phyloP scores from a whole-genome alignment of 1,139 yeast genomes.

The Suhomyces maxii region DNA sequence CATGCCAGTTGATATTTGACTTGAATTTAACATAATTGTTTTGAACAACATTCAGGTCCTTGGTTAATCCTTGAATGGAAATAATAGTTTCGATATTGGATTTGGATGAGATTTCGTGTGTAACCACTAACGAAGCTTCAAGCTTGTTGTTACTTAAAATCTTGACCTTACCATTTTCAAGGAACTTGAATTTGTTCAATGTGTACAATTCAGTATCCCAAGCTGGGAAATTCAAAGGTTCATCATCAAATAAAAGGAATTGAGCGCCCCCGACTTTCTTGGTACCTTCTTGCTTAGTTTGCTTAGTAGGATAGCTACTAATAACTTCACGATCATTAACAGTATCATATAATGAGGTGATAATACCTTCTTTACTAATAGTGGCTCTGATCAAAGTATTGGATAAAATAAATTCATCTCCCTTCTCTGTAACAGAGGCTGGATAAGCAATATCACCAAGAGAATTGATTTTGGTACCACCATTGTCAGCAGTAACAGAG shows the following conservation, averaged over 20 bases:
- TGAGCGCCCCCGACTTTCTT: slow-evolving; percentile 65
- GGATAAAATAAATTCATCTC: slow-evolving; percentile 49
- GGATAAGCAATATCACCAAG: slow-evolving; percentile 40
- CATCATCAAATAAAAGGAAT: slow-evolving; percentile 78
- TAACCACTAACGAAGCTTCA: slow-evolving; percentile 61
- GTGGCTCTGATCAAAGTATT: slow-evolving; percentile 63
- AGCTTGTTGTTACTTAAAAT: slow-evolving; percentile 57
- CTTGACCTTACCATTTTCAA: slow-evolving; percentile 43
- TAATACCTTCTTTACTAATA: slow-evolving; percentile 59
- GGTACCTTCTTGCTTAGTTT: slow-evolving; percentile 40
- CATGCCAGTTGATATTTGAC: slow-evolving; percentile 82
- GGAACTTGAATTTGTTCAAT: slow-evolving; percentile 61
- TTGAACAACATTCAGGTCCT: slow-evolving; percentile 27
- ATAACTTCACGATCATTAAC: slow-evolving; percentile 65
- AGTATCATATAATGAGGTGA: slow-evolving; percentile 67
- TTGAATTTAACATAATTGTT: slow-evolving; percentile 52
- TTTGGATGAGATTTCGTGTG: slow-evolving; percentile 53
- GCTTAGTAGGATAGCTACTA: slow-evolving; percentile 49
- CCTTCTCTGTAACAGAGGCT: slow-evolving; percentile 42
- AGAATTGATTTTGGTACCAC: slow-evolving; percentile 18
- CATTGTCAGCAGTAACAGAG: slow-evolving; percentile 17
- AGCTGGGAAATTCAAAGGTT: slow-evolving; percentile 88
- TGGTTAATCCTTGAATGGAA: slow-evolving; percentile 61
- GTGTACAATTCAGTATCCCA: slow-evolving; percentile 97
- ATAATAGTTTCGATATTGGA: slow-evolving; percentile 69